Base-by-base conservation (phyloP, 352 stramenopile species). In the Phytophthora agathidicida region DNA sequence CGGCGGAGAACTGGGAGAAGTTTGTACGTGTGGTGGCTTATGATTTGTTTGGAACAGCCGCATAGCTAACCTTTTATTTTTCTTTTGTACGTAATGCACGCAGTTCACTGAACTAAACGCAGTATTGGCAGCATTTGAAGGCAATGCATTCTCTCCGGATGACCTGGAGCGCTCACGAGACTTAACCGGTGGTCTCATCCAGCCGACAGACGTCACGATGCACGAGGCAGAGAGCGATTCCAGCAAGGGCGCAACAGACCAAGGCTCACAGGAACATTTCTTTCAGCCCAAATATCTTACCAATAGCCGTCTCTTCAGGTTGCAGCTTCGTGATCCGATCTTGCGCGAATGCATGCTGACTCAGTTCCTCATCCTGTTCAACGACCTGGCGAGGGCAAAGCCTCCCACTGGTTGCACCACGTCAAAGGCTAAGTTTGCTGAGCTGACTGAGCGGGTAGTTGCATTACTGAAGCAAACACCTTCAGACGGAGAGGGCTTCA, bases 211-310 rank as follows among this genome's bases (percentile, higher is more conserved):
- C 58, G 39, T 64, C 8, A 47, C 39, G 0, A 63, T 71, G 50
- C 44, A 65, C 20, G 56, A 67, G 7, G n/a, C 44, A 22, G 43
- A 65, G 22, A 39, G 23, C 1, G 44, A 66, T 10, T 28, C 20
- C 4, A 54, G n/a, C 41, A 66, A 60, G 32, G 22, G 28, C 10
- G 24, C 27, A 28, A 48, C 30, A 27, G 54, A 70, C 11, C 52
- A 60, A 13, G 26, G 30, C 2, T 52, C 56, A 4, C 78, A 89
- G 14, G 84, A 92, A 26, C 82, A 91, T 37, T 97, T 96, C 57
- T 97, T 97, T 51, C 87, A 95, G 71, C 87, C 88, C 32, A 97
- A 97, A 68, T 97, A 97, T 68, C 65, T 97, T 24, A 97, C 89
- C 17, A 97, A 94, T 62, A 96, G 88, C 52, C 84, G 91, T 9